Percentiles rank a stretch among this genome's conserved stretches.
Conservation (phyloP, 768 basidiomycete species). For the Coprinopsis marcescibilis region DNA sequence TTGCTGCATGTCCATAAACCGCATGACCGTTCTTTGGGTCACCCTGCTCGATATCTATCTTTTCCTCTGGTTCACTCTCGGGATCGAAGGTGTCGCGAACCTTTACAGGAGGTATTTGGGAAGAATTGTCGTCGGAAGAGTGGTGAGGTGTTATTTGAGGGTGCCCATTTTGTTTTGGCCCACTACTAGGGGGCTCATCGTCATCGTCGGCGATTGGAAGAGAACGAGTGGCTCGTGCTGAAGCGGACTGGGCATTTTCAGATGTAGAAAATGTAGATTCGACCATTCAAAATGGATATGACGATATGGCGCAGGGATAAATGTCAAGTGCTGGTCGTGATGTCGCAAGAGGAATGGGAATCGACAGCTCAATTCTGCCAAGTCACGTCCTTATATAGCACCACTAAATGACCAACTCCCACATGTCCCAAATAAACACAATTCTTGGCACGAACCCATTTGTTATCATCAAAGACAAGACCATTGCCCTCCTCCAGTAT, state of each 20-base stretch:
- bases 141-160: constrained; percentile 26
- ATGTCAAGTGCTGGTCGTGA: background rate
- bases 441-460: too few relatives aligned
- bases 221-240: background rate
- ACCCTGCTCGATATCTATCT: constrained; percentile 11
- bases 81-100: constrained; percentile 6
- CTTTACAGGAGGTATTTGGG: constrained; percentile 9
- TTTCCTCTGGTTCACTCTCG: constrained; percentile 2
- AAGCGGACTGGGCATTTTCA: constrained; percentile 2
- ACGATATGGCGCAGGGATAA: background rate
- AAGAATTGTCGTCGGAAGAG: background rate
- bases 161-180: constrained; percentile 1
- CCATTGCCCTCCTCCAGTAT: too few relatives aligned
- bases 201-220: background rate
- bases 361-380: too few relatives aligned
- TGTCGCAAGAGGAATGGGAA: too few relatives aligned
- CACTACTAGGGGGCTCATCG: constrained; percentile 6
- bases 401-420: too few relatives aligned
- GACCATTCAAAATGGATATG: constrained; percentile 3
- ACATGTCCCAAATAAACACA: too few relatives aligned
- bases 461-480: too few relatives aligned
- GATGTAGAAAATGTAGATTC: background rate
- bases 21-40: constrained; percentile 8
- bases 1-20: constrained; percentile 9
- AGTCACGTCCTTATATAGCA: too few relatives aligned